Conservation (phyloP, 2,329 filamentous ascomycete species). For the Blastomyces parvus region DNA sequence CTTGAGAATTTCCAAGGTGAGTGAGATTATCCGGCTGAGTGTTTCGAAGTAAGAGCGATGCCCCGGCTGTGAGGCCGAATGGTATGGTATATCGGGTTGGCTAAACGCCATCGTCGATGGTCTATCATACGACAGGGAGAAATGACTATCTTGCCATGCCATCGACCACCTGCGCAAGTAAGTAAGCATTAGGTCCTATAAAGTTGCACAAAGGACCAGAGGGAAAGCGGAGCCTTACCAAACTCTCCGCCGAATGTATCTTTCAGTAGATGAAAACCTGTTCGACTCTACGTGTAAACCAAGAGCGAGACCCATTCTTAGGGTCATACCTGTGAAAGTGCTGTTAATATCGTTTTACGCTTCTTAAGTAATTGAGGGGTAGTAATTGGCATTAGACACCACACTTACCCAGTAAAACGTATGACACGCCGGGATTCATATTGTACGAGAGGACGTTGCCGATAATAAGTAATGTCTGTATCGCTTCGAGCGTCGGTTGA, state of each 20-base stretch:
- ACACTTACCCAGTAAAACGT: conserved; percentile 45
- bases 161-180: conserved; percentile 46
- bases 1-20: conserved; percentile 49
- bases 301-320: conserved; percentile 51
- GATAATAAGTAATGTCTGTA: conserved; percentile 53
- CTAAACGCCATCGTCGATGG: conserved; percentile 47
- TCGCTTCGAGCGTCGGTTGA: conserved; percentile 51
- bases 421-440: conserved; percentile 56
- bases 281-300: conserved; percentile 52
- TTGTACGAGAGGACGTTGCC: conserved; percentile 54
- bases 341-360: conserved; percentile 9
- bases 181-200: neutral
- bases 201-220: conserved; percentile 3
- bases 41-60: conserved; percentile 49
- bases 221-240: conserved; percentile 26
- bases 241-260: conserved; percentile 36
- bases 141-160: conserved; percentile 55
- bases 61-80: conserved; percentile 39
- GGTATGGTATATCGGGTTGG: conserved; percentile 43
- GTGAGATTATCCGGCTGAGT: conserved; percentile 46
- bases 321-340: conserved; percentile 41
- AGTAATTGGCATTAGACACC: neutral
- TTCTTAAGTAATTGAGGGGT: conserved; percentile 7
- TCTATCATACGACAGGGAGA: conserved; percentile 55
- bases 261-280: conserved; percentile 42